These are phyloP conservation scores for Magnusiomyces ingens DNA, from an alignment of 1,139 yeast genomes.

Conservation along the genomic window DNA sequence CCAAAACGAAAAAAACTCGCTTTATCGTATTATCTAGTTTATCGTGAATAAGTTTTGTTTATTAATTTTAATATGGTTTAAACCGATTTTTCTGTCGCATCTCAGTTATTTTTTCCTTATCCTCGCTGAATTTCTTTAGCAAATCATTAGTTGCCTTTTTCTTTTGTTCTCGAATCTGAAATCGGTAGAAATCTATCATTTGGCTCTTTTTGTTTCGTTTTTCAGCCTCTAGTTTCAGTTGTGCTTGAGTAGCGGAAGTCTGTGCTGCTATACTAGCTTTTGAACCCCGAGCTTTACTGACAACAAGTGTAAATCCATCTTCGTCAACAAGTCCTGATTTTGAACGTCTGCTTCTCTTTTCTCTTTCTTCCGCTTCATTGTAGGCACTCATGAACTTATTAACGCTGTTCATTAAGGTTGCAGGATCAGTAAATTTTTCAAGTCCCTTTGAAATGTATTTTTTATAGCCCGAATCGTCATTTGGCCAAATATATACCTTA, in stretches of 20 bases:
- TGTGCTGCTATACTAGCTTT: slow-evolving; percentile 32
- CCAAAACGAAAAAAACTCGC: too few relatives aligned
- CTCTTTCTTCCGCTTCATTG: slow-evolving; percentile 62
- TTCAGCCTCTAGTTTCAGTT: slow-evolving; percentile 32
- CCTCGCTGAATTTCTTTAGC: slow-evolving; percentile 75
- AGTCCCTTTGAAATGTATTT: slow-evolving; percentile 26
- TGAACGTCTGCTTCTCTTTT: slow-evolving; percentile 49
- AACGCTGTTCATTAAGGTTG: slow-evolving; percentile 44
- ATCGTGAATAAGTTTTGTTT: background rate
- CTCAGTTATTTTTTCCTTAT: slow-evolving; percentile 73
- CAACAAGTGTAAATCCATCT: slow-evolving; percentile 89
- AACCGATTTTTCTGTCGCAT: slow-evolving; percentile 79
- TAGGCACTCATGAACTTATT: slow-evolving; percentile 59
- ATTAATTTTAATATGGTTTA: slow-evolving; percentile 57
- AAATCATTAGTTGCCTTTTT: slow-evolving; percentile 88
- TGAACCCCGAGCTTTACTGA: slow-evolving; percentile 70
- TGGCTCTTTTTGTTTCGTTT: slow-evolving; percentile 57
- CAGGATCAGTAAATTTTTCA: slow-evolving; percentile 40
- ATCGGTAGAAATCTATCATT: slow-evolving; percentile 87
- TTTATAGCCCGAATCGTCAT: slow-evolving; percentile 23
- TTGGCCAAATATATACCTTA: background rate
- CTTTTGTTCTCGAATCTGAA: slow-evolving; percentile 90
- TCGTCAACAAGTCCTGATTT: slow-evolving; percentile 54
- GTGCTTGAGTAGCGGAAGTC: slow-evolving; percentile 24
- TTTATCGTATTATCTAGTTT: background rate